A percentile compares a stretch with the other conserved stretches of the same genome.
These are phyloP conservation scores for Melanogaster broomeanus DNA, from an alignment of 768 basidiomycete species.

Conservation along the genomic window DNA sequence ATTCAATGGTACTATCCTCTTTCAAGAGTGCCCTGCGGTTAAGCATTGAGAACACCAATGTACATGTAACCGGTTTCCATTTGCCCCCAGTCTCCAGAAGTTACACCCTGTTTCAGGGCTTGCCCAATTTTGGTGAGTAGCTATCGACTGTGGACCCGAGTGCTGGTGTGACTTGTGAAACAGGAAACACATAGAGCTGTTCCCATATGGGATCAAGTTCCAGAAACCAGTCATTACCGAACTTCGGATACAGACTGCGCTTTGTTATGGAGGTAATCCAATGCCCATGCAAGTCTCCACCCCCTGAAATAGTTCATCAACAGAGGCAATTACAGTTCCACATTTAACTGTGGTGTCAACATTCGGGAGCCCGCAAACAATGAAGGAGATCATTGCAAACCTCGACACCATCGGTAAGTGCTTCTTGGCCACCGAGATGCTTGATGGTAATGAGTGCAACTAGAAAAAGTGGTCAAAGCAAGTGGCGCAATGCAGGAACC, in stretches of 20 bases:
- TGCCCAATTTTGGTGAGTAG: not conserved
- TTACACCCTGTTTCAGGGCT: not conserved
- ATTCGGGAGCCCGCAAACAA: not conserved
- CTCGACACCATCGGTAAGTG: not conserved
- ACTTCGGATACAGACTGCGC: not conserved
- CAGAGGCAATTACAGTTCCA: not conserved
- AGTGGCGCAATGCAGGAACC: no score
- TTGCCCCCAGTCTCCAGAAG: not conserved
- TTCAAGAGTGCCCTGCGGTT: not conserved
- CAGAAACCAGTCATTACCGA: not conserved
- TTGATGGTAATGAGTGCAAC: no score
- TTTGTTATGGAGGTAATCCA: not conserved
- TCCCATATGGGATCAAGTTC: not conserved
- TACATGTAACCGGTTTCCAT: not conserved
- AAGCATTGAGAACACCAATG: not conserved
- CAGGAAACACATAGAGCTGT: slow-evolving; percentile 1
- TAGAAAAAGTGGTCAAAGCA: no score
- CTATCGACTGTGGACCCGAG: not conserved
- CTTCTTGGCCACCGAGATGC: no score
- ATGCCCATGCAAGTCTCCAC: not conserved
- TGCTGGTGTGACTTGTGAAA: not conserved
- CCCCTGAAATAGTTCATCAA: not conserved
- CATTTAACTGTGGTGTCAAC: not conserved
- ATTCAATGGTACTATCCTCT: not conserved
- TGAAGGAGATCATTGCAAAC: not conserved